Conservation (phyloP, 352 stramenopile genomes). For the Globisporangium sylvaticum region DNA sequence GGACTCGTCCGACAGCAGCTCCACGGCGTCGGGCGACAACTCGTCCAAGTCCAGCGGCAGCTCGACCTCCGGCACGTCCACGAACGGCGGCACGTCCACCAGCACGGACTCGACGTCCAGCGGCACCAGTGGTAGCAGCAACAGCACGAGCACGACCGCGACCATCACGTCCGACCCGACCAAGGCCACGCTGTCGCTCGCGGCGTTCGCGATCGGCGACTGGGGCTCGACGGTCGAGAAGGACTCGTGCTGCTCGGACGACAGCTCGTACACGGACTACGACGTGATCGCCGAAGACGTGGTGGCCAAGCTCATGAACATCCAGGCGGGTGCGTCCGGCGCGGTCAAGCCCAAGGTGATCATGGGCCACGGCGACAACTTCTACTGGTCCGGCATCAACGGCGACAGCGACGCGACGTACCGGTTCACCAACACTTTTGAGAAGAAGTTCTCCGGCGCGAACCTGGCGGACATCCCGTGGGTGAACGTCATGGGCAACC, state of each 20-base stretch:
- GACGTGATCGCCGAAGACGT: constrained; percentile 77
- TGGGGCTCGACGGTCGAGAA: constrained; percentile 66
- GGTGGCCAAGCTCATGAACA: constrained; percentile 49
- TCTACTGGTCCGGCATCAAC: constrained; percentile 77
- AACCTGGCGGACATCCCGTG: constrained; percentile 63
- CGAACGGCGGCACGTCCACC: not conserved
- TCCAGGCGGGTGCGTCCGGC: constrained; percentile 23
- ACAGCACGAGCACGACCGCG: not conserved
- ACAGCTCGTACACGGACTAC: constrained; percentile 49
- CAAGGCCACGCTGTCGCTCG: constrained; percentile 34
- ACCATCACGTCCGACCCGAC: constrained; percentile 17
- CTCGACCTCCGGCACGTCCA: constrained; percentile 4
- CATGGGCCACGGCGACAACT: constrained; percentile 73
- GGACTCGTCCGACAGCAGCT: constrained; percentile 19
- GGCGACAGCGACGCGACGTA: constrained; percentile 50
- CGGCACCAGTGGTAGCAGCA: not conserved
- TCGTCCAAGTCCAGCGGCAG: constrained; percentile 4
- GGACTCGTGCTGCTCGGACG: constrained; percentile 63
- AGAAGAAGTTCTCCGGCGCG: constrained; percentile 54
- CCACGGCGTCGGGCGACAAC: constrained; percentile 12
- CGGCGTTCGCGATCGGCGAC: constrained; percentile 68
- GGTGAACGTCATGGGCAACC: constrained; percentile 86
- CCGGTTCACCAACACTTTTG: constrained; percentile 77
- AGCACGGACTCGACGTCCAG: not conserved
- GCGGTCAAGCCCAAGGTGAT: constrained; percentile 41